Evolutionary conservation across 2,329 filamentous ascomycete species (phyloP).

Genomic region (Alternaria sp.): DNA sequence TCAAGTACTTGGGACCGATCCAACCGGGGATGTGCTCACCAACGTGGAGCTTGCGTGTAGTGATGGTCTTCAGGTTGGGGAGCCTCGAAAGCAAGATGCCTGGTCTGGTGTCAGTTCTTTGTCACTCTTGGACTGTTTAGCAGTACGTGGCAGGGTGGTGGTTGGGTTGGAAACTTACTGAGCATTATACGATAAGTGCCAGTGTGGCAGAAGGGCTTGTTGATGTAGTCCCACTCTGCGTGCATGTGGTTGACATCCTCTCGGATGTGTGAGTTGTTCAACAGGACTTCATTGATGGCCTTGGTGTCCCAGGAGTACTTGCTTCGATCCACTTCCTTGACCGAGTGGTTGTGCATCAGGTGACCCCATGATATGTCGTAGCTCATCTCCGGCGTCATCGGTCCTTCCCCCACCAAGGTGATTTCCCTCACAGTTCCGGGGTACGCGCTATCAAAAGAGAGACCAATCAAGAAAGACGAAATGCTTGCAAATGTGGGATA

Average conservation of each 20-base stretch:
- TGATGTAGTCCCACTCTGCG: conserved; percentile 4
- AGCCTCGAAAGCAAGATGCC: conserved; percentile 14
- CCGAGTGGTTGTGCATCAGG: neutral
- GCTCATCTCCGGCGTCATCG: conserved; percentile 3
- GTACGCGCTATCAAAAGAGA: neutral
- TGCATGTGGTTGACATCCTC: conserved; percentile 20
- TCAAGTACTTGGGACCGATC: conserved; percentile 11
- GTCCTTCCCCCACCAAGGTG: conserved; percentile 21
- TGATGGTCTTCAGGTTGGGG: conserved; percentile 19
- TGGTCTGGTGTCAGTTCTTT: neutral
- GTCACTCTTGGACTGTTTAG: neutral
- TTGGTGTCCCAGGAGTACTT: neutral
- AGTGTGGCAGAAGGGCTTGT: conserved; percentile 19
- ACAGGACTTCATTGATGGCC: neutral
- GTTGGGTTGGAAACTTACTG: neutral
- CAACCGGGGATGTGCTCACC: conserved; percentile 32
- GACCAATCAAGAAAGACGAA: conserved; percentile 8
- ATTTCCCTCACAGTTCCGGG: conserved; percentile 9
- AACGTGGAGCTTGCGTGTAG: conserved; percentile 23
- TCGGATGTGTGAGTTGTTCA: neutral
- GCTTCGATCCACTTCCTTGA: too few species aligned
- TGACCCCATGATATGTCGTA: neutral
- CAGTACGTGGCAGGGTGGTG: neutral
- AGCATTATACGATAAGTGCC: conserved; percentile 28
- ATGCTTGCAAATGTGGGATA: conserved; percentile 14